phyloP scores from a whole-genome alignment of 2,329 filamentous ascomycete species.

The Aspergillus pseudoviridinutans region DNA sequence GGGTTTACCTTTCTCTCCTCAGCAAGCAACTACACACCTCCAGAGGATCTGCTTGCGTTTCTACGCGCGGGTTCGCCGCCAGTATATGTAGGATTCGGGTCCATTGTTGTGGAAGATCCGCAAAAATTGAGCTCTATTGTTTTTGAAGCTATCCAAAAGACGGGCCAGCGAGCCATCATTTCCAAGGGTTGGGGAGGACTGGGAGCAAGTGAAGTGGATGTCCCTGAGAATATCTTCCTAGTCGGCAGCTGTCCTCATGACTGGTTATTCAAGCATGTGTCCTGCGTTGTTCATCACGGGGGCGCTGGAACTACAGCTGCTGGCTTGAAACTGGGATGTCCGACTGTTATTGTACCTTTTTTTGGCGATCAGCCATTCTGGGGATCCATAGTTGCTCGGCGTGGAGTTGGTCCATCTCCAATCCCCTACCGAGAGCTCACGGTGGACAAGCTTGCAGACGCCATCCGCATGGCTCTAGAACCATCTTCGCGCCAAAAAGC shows the following conservation, averaged over 20 bases:
- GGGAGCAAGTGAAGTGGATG: conserved; percentile 63
- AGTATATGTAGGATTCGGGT: conserved; percentile 79
- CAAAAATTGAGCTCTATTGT: conserved; percentile 66
- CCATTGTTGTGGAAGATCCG: conserved; percentile 75
- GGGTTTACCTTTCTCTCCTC: conserved; percentile 74
- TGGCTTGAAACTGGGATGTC: conserved; percentile 74
- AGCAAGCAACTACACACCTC: conserved; percentile 62
- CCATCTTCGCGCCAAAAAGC: conserved; percentile 57
- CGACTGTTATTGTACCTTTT: conserved; percentile 80
- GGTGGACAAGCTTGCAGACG: conserved; percentile 60
- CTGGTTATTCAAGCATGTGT: conserved; percentile 80
- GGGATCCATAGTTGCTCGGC: conserved; percentile 70
- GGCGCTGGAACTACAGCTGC: conserved; percentile 85
- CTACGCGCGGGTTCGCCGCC: conserved; percentile 66
- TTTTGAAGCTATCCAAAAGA: conserved; percentile 63
- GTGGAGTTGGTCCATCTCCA: conserved; percentile 67
- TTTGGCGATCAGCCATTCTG: conserved; percentile 84
- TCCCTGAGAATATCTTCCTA: conserved; percentile 76
- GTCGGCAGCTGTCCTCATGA: conserved; percentile 83
- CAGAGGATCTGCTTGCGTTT: conserved; percentile 62
- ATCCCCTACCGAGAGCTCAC: conserved; percentile 67
- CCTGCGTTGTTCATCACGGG: conserved; percentile 80
- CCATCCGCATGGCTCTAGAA: conserved; percentile 59
- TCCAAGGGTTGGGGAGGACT: conserved; percentile 88
- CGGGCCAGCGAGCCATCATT: conserved; percentile 72